Evolutionary conservation across 2,329 filamentous ascomycete genomes (phyloP), one percentile per base, ranked within the genome.

Genomic region (Ophiostoma quercus): DNA sequence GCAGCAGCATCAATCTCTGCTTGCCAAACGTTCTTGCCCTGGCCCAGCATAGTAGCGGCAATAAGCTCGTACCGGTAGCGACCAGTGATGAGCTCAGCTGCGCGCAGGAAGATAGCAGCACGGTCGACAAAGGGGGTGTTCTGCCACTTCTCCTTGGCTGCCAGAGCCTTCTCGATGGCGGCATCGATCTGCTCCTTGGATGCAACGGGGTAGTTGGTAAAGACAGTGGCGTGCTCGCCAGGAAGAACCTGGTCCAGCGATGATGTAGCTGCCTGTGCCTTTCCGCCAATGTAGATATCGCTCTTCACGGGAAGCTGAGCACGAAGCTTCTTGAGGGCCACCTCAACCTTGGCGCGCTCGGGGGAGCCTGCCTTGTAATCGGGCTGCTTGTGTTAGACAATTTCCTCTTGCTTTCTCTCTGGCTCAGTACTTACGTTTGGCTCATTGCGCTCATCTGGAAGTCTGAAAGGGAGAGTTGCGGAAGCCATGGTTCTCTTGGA

Each of bases 1-100:
- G 94, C 94, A n/a, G 94, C 94, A 57, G 94, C 87, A 79, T 98
- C 94, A 73, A 98, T 98, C 84, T 98, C 94, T n/a, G 95, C 94
- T 81, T 98, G 94, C 93, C 93, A 98, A 65, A 92, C 92, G 79
- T 97, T 98, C 87, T 98, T 98, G 76, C 95, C 94, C 81, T 99
- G 94, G 72, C 94, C 95, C 43, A 97, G 84, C 88, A 98, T 97
- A 16, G 95, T 97, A 63, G 92, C 88, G 9, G 95, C 94, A 91
- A 98, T 96, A 75, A 98, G 87, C 70, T 97, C 92, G 81, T 97
- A 97, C 77, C 95, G 88, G 82, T 98, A 98, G 82, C 98, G 98
- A 73, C 87, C 91, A 69, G 91, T 84, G 74, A 98, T 88, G 72
- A 98, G 84, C 78, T 98, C 94, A 43, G 94, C 94, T 2, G 95